Conservation (phyloP, 352 stramenopile genomes). For the Pythium monospermum region DNA sequence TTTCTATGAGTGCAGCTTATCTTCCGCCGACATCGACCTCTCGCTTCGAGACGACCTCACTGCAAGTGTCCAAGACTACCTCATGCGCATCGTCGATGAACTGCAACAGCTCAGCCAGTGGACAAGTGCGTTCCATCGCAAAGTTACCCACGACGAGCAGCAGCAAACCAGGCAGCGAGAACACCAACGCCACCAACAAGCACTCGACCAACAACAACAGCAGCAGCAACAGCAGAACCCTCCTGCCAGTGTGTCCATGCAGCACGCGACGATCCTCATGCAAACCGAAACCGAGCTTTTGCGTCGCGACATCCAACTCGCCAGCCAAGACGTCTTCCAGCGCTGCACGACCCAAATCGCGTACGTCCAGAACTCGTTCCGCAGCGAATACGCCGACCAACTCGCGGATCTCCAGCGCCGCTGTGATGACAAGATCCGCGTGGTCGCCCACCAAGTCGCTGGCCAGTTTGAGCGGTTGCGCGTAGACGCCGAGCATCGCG, state of each 20-base stretch:
- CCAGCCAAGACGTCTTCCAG: slow-evolving; percentile 25
- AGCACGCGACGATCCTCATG: slow-evolving; percentile 17
- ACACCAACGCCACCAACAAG: neutral
- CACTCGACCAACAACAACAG: neutral
- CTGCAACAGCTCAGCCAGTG: slow-evolving; percentile 44
- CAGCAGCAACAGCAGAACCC: neutral
- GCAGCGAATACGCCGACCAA: slow-evolving; percentile 21
- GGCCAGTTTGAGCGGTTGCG: slow-evolving; percentile 10
- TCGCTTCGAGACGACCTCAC: slow-evolving; percentile 25
- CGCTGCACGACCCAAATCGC: slow-evolving; percentile 27
- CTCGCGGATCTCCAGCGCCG: slow-evolving; percentile 23
- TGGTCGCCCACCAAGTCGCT: slow-evolving; percentile 22
- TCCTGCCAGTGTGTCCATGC: neutral
- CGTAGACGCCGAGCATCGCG: neutral
- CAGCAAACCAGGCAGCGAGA: slow-evolving; percentile 6
- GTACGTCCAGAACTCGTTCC: slow-evolving; percentile 28
- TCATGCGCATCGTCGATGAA: slow-evolving; percentile 49
- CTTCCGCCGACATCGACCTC: slow-evolving; percentile 34
- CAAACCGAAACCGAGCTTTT: slow-evolving; percentile 38
- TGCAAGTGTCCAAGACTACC: slow-evolving; percentile 35
- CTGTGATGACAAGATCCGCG: slow-evolving; percentile 31
- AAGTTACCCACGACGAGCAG: slow-evolving; percentile 1
- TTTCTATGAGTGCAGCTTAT: slow-evolving; percentile 36
- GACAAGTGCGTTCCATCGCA: slow-evolving; percentile 20
- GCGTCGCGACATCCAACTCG: slow-evolving; percentile 22